Conservation (phyloP, 106 monocot species). For the Phalaenopsis aphrodite region DNA sequence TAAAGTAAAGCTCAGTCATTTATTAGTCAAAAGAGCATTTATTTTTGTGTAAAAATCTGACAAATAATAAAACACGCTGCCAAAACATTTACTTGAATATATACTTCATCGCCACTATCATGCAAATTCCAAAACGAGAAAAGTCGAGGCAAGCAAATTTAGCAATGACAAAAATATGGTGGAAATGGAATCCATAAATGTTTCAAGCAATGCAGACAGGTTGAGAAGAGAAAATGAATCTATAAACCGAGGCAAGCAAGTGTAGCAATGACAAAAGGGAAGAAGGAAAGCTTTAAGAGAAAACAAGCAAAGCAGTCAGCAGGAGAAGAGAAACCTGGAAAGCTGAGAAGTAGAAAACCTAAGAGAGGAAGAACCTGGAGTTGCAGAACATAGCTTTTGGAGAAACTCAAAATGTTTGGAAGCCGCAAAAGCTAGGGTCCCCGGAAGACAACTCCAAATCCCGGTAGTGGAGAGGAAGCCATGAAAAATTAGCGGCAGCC, state of each 20-base stretch:
- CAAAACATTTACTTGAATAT: neutral
- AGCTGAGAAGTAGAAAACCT: neutral
- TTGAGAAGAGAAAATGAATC: neutral
- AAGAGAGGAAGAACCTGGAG: neutral
- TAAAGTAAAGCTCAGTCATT: neutral
- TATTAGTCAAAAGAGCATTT: neutral
- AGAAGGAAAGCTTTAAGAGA: neutral
- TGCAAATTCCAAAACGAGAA: too few species aligned
- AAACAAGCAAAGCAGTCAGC: neutral
- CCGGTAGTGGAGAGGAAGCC: slow-evolving; percentile 48
- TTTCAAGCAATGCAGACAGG: neutral
- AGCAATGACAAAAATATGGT: neutral
- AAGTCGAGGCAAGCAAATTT: neutral
- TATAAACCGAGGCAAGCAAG: too few species aligned
- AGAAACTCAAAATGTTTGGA: neutral
- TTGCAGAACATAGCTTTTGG: neutral
- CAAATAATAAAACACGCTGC: neutral
- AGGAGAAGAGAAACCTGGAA: neutral
- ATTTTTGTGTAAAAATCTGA: neutral
- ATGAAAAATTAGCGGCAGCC: slow-evolving; percentile 1
- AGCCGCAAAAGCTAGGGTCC: slow-evolving; percentile 17
- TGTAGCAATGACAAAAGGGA: neutral
- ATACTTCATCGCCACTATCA: too few species aligned
- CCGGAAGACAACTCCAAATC: slow-evolving; percentile 72
- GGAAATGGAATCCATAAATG: neutral